Percentiles rank a stretch among this genome's conserved stretches.
These are phyloP conservation scores for Talaromyces piceae DNA, from an alignment of 2,329 filamentous ascomycete genomes.

Conservation along the genomic window DNA sequence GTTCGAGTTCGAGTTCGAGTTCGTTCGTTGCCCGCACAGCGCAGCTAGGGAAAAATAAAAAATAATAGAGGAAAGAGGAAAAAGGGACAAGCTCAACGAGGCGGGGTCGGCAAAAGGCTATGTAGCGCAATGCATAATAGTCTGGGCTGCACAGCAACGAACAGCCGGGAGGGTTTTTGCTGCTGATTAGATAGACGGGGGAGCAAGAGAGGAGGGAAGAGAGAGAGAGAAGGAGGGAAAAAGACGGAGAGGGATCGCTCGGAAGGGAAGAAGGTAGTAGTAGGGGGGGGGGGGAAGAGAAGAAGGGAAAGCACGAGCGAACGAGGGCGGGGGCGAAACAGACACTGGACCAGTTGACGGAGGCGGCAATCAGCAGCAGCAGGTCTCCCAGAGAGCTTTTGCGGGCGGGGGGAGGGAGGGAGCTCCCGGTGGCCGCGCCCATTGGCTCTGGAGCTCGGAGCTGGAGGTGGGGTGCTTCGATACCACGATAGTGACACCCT, in stretches of 20 bases:
- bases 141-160: not conserved
- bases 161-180: not conserved
- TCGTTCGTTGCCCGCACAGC: no score
- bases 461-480: not conserved
- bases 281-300: not conserved
- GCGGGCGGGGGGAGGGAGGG: not conserved
- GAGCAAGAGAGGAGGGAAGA: not conserved
- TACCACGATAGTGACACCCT: no score
- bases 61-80: no score
- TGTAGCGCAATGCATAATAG: not conserved
- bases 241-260: conserved; percentile 1
- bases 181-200: not conserved
- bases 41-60: not conserved
- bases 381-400: not conserved
- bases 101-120: no score
- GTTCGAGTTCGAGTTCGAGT: no score
- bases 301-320: conserved; percentile 2
- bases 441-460: not conserved
- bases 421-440: not conserved
- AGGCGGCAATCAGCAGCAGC: not conserved
- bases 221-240: conserved; percentile 2
- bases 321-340: not conserved
- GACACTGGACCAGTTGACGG: not conserved
- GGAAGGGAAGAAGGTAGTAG: not conserved
- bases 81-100: no score